Base-by-base conservation (phyloP, 2,329 filamentous ascomycete genomes). In the Ophiosphaerella herpotricha region DNA sequence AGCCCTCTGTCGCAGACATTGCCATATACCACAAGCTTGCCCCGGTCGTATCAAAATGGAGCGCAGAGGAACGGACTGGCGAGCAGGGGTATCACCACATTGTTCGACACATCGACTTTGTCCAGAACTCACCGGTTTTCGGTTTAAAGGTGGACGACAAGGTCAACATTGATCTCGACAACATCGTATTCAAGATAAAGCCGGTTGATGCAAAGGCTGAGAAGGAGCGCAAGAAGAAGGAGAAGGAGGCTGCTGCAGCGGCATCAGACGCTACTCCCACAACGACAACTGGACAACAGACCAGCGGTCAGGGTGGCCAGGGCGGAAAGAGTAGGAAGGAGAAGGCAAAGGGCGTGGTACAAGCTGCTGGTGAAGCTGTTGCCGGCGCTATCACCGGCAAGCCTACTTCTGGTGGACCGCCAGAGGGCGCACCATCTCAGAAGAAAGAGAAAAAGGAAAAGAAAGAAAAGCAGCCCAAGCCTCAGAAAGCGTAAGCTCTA, bases 181-280 rank as follows among this genome's bases (percentile, higher is more conserved):
- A 92, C 63, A 84, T 97, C 52, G 82, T 90, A 57, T 92, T 91
- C 73, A 87, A 92, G 64, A 93, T 94, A 78, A 93, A 93, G 63
- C 89, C 89, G 16, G 85, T 93, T 55, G 91, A 96, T 61, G 85
- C 89, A 65, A 96, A 95, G 82, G 91, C 91, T 48, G 93, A 97
- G 82, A 97, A 97, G 81, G 92, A 97, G 82, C 86, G 88, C 40
- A 84, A 93, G 76, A 97, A 96, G 87, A 96, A 95, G 81, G 91
- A 96, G 78, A 96, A 96, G 82, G 89, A 88, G 44, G 74, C 75
- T 14, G 75, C 76, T 5, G 79, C 79, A 13, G 78, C 81, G 2
- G 81, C 80, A 8, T 80, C 75, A 23, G 78, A 76, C 37, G 74
- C 72, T 29, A 76, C 76, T 9, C 65, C 73, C 40, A 74, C 75